Evolutionary conservation across 768 basidiomycete species (phyloP).

Genomic region (Lyophyllum atratum): DNA sequence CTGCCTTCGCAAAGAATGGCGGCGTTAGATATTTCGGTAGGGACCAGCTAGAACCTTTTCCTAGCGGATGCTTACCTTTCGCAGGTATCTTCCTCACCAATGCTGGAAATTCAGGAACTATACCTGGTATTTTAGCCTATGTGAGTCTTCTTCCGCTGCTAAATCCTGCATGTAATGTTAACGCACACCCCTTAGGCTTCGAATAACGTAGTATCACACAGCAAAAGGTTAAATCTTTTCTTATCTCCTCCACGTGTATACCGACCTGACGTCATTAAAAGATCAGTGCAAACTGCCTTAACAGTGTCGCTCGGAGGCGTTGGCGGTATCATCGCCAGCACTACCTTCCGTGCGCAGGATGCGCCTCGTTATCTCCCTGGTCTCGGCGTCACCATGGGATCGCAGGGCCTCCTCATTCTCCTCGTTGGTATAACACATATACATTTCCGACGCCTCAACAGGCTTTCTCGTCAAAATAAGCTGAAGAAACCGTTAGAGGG

Average conservation of each 20-base stretch:
- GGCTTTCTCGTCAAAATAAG: conserved; percentile 33
- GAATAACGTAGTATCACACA: conserved; percentile 51
- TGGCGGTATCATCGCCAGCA: conserved; percentile 45
- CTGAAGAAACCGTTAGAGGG: conserved; percentile 34
- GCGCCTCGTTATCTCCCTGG: conserved; percentile 47
- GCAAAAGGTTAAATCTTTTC: conserved; percentile 34
- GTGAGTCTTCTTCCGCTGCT: conserved; percentile 21
- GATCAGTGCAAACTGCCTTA: conserved; percentile 38
- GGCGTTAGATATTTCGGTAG: conserved; percentile 45
- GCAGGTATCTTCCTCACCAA: conserved; percentile 46
- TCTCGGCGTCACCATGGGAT: conserved; percentile 40
- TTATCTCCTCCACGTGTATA: not conserved
- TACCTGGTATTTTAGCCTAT: conserved; percentile 47
- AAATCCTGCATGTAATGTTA: not conserved
- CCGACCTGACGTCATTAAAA: conserved; percentile 13
- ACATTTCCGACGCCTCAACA: conserved; percentile 39
- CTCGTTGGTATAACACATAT: conserved; percentile 33
- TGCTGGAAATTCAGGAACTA: conserved; percentile 42
- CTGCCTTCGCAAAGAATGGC: conserved; percentile 38
- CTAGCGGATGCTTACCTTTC: conserved; percentile 1
- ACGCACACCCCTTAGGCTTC: conserved; percentile 27
- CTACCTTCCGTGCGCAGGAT: conserved; percentile 42
- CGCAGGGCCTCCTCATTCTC: conserved; percentile 39
- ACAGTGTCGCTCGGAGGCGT: conserved; percentile 43
- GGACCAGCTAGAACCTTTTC: not conserved